Conservation (phyloP, 2,329 filamentous ascomycete genomes). For the Colletotrichum scovillei region DNA sequence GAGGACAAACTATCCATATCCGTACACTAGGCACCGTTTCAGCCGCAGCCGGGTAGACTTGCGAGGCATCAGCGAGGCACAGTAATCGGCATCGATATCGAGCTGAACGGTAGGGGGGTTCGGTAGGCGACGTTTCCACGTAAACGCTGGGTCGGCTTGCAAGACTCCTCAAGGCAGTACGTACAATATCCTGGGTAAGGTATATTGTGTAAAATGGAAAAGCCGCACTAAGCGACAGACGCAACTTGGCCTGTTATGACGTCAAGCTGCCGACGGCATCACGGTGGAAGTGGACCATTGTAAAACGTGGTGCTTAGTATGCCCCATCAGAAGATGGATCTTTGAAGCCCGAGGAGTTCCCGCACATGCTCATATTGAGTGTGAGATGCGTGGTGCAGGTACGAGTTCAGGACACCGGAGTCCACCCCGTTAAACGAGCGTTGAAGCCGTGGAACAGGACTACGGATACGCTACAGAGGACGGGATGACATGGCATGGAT, state of each 20-base stretch:
- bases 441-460: background rate
- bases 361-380: background rate
- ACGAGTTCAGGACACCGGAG: background rate
- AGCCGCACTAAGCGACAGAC: slow-evolving; percentile 31
- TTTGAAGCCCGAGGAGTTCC: slow-evolving; percentile 24
- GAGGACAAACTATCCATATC: background rate
- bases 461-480: background rate
- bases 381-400: background rate
- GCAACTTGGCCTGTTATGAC: slow-evolving; percentile 5
- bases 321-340: slow-evolving; percentile 17
- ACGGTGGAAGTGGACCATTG: slow-evolving; percentile 9
- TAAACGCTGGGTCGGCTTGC: background rate
- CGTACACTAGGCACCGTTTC: slow-evolving; percentile 9
- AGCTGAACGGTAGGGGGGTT: background rate
- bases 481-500: background rate
- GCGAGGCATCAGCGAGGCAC: background rate
- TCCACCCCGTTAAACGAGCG: background rate
- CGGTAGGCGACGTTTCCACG: background rate
- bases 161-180: background rate
- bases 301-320: slow-evolving; percentile 21
- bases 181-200: slow-evolving; percentile 30
- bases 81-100: background rate
- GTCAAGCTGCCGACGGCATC: slow-evolving; percentile 15
- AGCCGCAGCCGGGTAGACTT: slow-evolving; percentile 1
- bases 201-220: slow-evolving; percentile 17